Conservation (phyloP, 495 filamentous ascomycete species). For the Penicillium verhagenii region DNA sequence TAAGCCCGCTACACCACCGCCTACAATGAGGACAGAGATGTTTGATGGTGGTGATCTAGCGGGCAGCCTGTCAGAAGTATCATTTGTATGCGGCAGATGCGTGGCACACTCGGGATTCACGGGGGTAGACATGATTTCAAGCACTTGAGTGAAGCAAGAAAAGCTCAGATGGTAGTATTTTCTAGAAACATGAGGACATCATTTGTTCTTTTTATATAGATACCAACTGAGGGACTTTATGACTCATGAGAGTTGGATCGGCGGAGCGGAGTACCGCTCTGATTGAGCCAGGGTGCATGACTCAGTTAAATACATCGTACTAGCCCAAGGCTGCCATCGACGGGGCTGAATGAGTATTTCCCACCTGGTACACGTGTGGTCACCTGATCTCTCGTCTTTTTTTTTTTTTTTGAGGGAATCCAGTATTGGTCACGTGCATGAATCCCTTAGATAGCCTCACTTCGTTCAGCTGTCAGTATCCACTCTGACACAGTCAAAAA, state of each 20-base stretch:
- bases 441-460: too few species aligned
- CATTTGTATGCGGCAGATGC: not conserved
- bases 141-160: too few species aligned
- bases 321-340: too few species aligned
- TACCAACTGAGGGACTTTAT: not conserved
- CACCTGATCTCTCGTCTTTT: too few species aligned
- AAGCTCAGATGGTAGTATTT: not conserved
- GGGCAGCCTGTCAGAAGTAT: not conserved
- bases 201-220: not conserved
- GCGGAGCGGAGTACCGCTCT: not conserved
- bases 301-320: too few species aligned
- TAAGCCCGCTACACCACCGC: constrained; percentile 17
- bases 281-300: too few species aligned
- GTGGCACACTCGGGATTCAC: not conserved
- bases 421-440: too few species aligned
- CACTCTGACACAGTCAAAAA: too few species aligned
- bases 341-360: too few species aligned
- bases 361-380: too few species aligned
- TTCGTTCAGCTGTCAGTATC: too few species aligned
- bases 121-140: not conserved
- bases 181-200: not conserved
- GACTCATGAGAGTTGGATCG: not conserved
- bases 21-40: constrained; percentile 14
- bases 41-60: constrained; percentile 2
- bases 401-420: too few species aligned